Conservation (phyloP, 768 basidiomycete genomes). For the Collybiopsis luxurians region DNA sequence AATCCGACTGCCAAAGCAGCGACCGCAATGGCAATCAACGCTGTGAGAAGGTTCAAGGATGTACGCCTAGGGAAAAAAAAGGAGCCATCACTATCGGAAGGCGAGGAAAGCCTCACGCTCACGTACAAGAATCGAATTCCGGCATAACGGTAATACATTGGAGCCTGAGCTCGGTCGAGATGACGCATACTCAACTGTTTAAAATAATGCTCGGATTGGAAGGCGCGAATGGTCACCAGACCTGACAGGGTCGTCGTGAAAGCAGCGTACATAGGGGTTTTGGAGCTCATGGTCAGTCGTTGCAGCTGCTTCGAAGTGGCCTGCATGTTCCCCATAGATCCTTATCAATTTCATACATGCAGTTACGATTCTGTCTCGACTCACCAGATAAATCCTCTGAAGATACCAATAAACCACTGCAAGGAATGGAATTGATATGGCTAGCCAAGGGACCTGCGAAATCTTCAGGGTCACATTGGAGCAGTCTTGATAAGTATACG, state of each 20-base stretch:
- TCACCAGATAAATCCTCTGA: slow-evolving; percentile 5
- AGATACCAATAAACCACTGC: slow-evolving; percentile 3
- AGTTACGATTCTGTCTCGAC: background rate
- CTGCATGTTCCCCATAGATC: too few relatives aligned
- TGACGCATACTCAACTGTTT: background rate
- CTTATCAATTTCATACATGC: background rate
- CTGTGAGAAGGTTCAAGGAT: slow-evolving; percentile 6
- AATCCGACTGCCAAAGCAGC: slow-evolving; percentile 9
- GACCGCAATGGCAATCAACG: slow-evolving; percentile 2
- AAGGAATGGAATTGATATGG: slow-evolving; percentile 8
- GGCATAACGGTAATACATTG: slow-evolving; percentile 10
- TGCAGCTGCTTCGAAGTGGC: slow-evolving; percentile 8
- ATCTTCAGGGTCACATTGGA: too few relatives aligned
- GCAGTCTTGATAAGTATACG: background rate
- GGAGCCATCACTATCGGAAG: background rate
- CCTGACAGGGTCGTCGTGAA: slow-evolving; percentile 4
- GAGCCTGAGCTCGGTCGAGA: slow-evolving; percentile 1
- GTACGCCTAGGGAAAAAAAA: slow-evolving; percentile 2
- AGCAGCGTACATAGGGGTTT: slow-evolving; percentile 5
- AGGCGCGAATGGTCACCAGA: background rate
- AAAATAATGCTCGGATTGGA: background rate
- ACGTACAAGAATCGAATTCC: slow-evolving; percentile 8
- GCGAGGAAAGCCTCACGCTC: background rate
- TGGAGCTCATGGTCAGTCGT: slow-evolving; percentile 3
- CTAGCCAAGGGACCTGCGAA: slow-evolving; percentile 10